phyloP scores from a whole-genome alignment of 768 basidiomycete genomes.

The Butyriboletus loyo region DNA sequence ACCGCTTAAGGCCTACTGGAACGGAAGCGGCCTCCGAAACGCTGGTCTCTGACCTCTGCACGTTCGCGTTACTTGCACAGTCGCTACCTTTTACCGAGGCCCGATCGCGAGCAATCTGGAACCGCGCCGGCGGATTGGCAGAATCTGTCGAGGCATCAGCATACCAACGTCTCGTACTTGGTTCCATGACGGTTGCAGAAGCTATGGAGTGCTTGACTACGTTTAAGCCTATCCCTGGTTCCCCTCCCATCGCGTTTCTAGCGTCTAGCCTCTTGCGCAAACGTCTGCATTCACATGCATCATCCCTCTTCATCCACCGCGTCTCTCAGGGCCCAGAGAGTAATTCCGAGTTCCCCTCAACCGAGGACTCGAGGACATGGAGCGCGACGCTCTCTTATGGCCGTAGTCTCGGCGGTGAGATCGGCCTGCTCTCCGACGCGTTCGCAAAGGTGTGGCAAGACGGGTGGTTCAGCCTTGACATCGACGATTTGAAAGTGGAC shows the following conservation, averaged over 20 bases:
- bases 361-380: slow-evolving; percentile 37
- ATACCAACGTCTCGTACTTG: slow-evolving; percentile 56
- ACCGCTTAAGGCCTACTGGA: slow-evolving; percentile 4
- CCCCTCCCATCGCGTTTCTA: slow-evolving; percentile 48
- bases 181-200: slow-evolving; percentile 49
- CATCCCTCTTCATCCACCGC: slow-evolving; percentile 50
- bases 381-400: slow-evolving; percentile 55
- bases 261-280: slow-evolving; percentile 50
- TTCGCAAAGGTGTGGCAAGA: slow-evolving; percentile 58
- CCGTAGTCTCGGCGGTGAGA: slow-evolving; percentile 58
- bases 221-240: slow-evolving; percentile 6
- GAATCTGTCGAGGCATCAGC: slow-evolving; percentile 33
- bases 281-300: slow-evolving; percentile 51
- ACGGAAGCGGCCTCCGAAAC: slow-evolving; percentile 27
- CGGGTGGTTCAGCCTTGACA: slow-evolving; percentile 24
- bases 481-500: slow-evolving; percentile 31
- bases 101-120: slow-evolving; percentile 47
- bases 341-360: slow-evolving; percentile 13
- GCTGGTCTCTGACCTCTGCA: slow-evolving; percentile 48
- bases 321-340: slow-evolving; percentile 29
- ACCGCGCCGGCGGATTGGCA: slow-evolving; percentile 28
- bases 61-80: slow-evolving; percentile 55
- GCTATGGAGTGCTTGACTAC: slow-evolving; percentile 42
- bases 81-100: slow-evolving; percentile 35
- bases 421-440: slow-evolving; percentile 49